Evolutionary conservation across 148 eudicot species (phyloP), one percentile per base, ranked within the genome.

Genomic region (Arctostaphylos glauca): DNA sequence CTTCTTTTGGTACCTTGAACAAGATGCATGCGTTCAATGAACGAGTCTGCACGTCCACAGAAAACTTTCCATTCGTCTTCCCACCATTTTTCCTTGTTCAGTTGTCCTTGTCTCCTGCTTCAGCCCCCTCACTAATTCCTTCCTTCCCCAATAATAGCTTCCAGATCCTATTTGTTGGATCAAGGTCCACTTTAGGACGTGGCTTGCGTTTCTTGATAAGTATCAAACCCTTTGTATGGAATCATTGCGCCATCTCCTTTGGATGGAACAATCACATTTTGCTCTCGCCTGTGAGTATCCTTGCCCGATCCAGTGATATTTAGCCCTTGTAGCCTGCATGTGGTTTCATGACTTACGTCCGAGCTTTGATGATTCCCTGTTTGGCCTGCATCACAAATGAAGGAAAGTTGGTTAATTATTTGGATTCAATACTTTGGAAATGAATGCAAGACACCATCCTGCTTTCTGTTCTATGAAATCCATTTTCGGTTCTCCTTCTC

Each of bases 11-110:
- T 78, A 91, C 95, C 95, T 92, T 91, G 95, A 78, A 92, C 93
- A 31, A 91, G 95, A 86, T 90, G 95, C 95, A 92, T 92, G 43
- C 93, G 89, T n/a, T 93, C 91, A 72, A 91, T 90, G 84, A 92
- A 92, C 5, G 95, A 92, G 81, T 91, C 91, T 25, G 91, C 92
- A 75, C 95, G 88, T 25, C 95, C 95, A 19, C 88, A 88, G 78
- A 92, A 88, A 53, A 92, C 89, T 52, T 86, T 86, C 75, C 93
- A 78, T 87, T 92, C 93, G 47, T 90, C 91, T 83, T 92, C 91
- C 95, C 93, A 92, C 93, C 92, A 87, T 81, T 87, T 90, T 75
- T 91, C 89, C 80, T 87, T 92, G 80, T 84, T 81, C n/a, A n/a
- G n/a, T n/a, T n/a, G n/a, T n/a, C n/a, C 67, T 77, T 87, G 72